Conservation (phyloP, 441 rosid species). For the Jatropha multifida region DNA sequence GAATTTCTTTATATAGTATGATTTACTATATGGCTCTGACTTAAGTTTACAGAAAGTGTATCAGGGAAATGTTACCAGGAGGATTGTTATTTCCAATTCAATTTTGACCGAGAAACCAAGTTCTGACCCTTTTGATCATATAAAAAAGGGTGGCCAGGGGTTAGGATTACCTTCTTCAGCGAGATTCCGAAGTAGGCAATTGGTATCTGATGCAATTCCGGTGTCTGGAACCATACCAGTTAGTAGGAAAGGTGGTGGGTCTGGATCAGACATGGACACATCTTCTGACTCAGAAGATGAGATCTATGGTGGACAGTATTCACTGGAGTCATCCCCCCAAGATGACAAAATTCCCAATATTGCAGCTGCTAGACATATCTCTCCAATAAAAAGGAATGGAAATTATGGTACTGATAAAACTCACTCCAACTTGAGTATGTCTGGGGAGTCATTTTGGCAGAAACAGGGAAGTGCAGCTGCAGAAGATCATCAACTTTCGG, state of each 20-base stretch:
- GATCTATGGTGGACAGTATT: constrained; percentile 37
- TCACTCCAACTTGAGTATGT: constrained; percentile 30
- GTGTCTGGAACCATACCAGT: constrained; percentile 32
- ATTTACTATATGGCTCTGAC: constrained; percentile 16
- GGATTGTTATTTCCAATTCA: constrained; percentile 28
- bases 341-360: constrained; percentile 38
- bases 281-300: constrained; percentile 66
- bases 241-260: constrained; percentile 34
- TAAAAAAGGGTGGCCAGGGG: constrained; percentile 35
- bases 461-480: constrained; percentile 23
- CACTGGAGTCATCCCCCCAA: constrained; percentile 57
- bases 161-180: constrained; percentile 40
- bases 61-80: constrained; percentile 40
- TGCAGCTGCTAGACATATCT: constrained; percentile 22
- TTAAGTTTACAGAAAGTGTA: constrained; percentile 22
- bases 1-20: not conserved
- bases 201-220: constrained; percentile 36
- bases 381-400: constrained; percentile 25
- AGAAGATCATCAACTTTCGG: constrained; percentile 42
- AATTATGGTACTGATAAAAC: constrained; percentile 16
- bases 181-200: constrained; percentile 40
- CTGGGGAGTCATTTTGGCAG: constrained; percentile 16
- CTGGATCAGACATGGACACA: constrained; percentile 72
- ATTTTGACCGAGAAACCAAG: constrained; percentile 34
- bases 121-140: constrained; percentile 32